These are phyloP conservation scores for Pseudopyricularia javanii DNA, from an alignment of 2,329 filamentous ascomycete species.

Conservation along the genomic window DNA sequence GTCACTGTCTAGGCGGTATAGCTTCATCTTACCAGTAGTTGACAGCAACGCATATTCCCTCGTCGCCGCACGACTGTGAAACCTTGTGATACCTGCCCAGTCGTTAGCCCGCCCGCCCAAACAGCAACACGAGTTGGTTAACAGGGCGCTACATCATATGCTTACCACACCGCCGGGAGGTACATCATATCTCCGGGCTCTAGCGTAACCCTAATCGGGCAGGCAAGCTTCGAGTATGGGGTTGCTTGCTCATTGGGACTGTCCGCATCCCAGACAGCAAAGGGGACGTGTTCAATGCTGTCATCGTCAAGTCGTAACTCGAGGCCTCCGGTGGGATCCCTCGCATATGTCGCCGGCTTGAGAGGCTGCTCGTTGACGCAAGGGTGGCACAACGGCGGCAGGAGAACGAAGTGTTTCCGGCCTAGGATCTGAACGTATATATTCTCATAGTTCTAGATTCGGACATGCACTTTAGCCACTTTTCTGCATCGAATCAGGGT, in stretches of 20 bases:
- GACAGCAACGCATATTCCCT: constrained; percentile 64
- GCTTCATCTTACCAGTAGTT: constrained; percentile 60
- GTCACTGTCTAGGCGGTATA: neutral
- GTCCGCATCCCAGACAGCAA: constrained; percentile 67
- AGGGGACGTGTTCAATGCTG: constrained; percentile 36
- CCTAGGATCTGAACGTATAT: constrained; percentile 68
- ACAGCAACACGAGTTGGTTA: neutral
- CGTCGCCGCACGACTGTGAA: constrained; percentile 52
- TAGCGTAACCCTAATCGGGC: constrained; percentile 55
- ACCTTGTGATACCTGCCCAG: constrained; percentile 62
- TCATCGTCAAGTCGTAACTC: constrained; percentile 19
- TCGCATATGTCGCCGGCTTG: constrained; percentile 43
- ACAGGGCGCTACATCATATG: no score
- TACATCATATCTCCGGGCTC: constrained; percentile 71
- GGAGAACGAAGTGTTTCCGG: constrained; percentile 59
- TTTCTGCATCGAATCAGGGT: neutral
- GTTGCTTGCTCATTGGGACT: constrained; percentile 34
- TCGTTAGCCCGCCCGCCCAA: neutral
- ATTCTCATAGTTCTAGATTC: constrained; percentile 57
- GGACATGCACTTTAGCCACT: neutral
- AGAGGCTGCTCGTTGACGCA: constrained; percentile 55
- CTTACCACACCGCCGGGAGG: constrained; percentile 66
- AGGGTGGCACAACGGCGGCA: constrained; percentile 59
- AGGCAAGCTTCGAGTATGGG: constrained; percentile 44
- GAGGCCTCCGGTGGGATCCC: constrained; percentile 15